Evolutionary conservation across 192 early-diverging fungal species (phyloP), one percentile per base, ranked within the genome.

Genomic region (Mortierella alpina): DNA sequence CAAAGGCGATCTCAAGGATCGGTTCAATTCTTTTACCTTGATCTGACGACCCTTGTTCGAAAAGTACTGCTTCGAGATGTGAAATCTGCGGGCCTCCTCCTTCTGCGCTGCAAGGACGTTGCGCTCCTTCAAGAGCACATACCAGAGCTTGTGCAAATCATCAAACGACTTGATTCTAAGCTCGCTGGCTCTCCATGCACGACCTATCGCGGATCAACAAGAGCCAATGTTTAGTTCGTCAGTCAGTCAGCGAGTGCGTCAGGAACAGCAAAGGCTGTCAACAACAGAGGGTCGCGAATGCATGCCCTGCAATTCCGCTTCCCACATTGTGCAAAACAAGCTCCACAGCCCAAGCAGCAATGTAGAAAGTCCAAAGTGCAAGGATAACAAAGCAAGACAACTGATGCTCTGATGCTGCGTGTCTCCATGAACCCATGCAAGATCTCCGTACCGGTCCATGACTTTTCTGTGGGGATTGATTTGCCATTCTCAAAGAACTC

Each of bases 71-170:
- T 79, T 75, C 14, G 79, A 69, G 47, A 94, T 73, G 14, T 83
- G 84, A 66, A 92, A 84, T 52, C 91, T 86, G 45, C 79, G 84
- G 20, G 88, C 84, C 76, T 94, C 92, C 61, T 91, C 91, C 63
- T 72, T 82, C 67, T 94, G 93, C 48, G 91, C 91, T 47, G 92
- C 92, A 55, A 95, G 85, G 59, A 93, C 45, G 60, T 95, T 95
- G 79, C 93, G 92, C 73, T 95, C 94, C 84, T 95, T 95, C 44
- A 95, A 84, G 68, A 94, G 83, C 20, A 95, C 86, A 73, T 91
- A 97, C 98, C 98, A 99, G 70, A 99, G 86, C 84, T 92, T 94
- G 84, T 98, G 98, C 68, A 99, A 86, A 83, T 99, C 98, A 50
- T 99, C 95, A 87, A 97, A 99, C 56, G 91, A 94, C 88, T 99